Evolutionary conservation across 2,329 filamentous ascomycete species (phyloP).

Genomic region (Corinectria fuckeliana): DNA sequence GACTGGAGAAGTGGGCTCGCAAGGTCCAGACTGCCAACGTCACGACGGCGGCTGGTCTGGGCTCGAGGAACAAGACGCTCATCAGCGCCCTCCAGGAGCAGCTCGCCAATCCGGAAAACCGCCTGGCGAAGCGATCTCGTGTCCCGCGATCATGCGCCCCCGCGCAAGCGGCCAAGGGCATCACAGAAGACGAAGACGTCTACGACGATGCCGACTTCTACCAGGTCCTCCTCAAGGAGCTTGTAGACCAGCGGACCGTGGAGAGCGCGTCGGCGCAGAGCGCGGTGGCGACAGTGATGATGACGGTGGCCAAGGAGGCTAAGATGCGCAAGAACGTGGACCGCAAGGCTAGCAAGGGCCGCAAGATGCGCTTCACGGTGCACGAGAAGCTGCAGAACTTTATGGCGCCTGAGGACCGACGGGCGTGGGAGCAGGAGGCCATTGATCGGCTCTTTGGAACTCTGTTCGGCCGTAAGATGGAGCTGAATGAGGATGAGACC

Average conservation of each 20-base stretch:
- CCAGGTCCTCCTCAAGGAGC: constrained; percentile 87
- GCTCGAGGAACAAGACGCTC: constrained; percentile 52
- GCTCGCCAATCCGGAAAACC: constrained; percentile 65
- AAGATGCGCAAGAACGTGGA: constrained; percentile 87
- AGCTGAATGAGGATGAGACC: constrained; percentile 65
- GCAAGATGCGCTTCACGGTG: constrained; percentile 92
- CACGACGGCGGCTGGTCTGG: constrained; percentile 34
- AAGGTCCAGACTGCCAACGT: constrained; percentile 64
- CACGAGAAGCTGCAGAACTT: constrained; percentile 98
- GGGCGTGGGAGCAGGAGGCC: constrained; percentile 80
- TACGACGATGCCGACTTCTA: constrained; percentile 98
- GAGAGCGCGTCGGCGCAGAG: constrained; percentile 63
- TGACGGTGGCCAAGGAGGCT: constrained; percentile 74
- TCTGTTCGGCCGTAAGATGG: constrained; percentile 73
- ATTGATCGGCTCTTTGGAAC: constrained; percentile 80
- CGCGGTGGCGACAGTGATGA: constrained; percentile 62
- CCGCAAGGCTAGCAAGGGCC: constrained; percentile 91
- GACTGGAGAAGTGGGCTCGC: constrained; percentile 88
- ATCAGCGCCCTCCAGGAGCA: constrained; percentile 73
- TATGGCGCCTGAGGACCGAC: constrained; percentile 88
- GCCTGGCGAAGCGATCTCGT: constrained; percentile 71
- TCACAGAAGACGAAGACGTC: constrained; percentile 66
- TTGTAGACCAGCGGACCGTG: constrained; percentile 85
- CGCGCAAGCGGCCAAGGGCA: constrained; percentile 64
- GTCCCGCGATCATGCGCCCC: constrained; percentile 80